These are phyloP conservation scores for Epichloe festucae DNA, from an alignment of 2,329 filamentous ascomycete genomes.

Conservation along the genomic window DNA sequence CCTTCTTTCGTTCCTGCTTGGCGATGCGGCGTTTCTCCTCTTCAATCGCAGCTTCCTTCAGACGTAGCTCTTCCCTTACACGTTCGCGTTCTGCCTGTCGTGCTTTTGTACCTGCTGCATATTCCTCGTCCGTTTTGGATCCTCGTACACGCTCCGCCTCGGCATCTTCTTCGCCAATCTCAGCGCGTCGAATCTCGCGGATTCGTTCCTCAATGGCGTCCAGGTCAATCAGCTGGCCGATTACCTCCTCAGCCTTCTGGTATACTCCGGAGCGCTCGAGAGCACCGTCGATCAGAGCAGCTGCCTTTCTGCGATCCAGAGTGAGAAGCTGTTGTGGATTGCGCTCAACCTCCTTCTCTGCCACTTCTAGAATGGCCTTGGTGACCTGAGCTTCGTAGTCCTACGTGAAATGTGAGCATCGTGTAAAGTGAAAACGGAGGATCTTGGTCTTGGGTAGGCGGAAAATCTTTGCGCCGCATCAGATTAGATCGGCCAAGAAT, in stretches of 20 bases:
- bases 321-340: slow-evolving; percentile 60
- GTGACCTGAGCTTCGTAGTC: slow-evolving; percentile 57
- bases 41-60: slow-evolving; percentile 46
- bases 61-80: slow-evolving; percentile 45
- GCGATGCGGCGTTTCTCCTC: slow-evolving; percentile 48
- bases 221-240: slow-evolving; percentile 56
- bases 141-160: slow-evolving; percentile 51
- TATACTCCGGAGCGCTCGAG: slow-evolving; percentile 68
- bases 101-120: slow-evolving; percentile 51
- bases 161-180: slow-evolving; percentile 58
- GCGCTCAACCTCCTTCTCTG: slow-evolving; percentile 61
- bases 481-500: neutral
- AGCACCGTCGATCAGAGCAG: slow-evolving; percentile 64
- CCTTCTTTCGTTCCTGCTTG: slow-evolving; percentile 39
- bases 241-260: slow-evolving; percentile 53
- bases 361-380: slow-evolving; percentile 54
- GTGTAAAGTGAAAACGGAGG: neutral
- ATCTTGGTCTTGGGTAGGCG: slow-evolving; percentile 9
- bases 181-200: slow-evolving; percentile 51
- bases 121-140: slow-evolving; percentile 61
- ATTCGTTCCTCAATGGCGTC: slow-evolving; percentile 56
- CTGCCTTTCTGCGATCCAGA: slow-evolving; percentile 60
- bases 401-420: slow-evolving; percentile 25
- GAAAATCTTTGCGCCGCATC: no score
- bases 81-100: slow-evolving; percentile 48